A percentile compares a stretch with the other conserved stretches of the same genome.
phyloP scores from a whole-genome alignment of 2,329 filamentous ascomycete genomes.

The Penicillium sp. region DNA sequence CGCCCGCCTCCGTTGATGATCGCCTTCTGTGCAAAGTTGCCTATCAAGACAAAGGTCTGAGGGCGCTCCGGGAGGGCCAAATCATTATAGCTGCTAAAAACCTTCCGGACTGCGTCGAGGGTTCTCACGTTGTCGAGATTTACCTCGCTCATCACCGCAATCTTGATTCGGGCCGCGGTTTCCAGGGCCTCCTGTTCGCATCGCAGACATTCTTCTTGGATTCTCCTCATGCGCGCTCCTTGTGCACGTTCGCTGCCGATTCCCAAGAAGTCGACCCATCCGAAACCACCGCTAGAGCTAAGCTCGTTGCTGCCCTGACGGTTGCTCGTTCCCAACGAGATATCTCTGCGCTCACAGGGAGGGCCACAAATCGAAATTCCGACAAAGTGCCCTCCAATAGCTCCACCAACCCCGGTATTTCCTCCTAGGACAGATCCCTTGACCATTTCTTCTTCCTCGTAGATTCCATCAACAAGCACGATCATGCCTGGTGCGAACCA shows the following conservation, averaged over 20 bases:
- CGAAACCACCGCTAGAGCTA: constrained; percentile 73
- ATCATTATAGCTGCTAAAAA: constrained; percentile 71
- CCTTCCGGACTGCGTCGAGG: constrained; percentile 74
- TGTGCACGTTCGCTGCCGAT: constrained; percentile 84
- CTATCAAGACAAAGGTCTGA: constrained; percentile 76
- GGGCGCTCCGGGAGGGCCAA: constrained; percentile 66
- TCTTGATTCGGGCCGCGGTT: constrained; percentile 45
- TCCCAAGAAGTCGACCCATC: constrained; percentile 95
- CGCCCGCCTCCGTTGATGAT: constrained; percentile 64
- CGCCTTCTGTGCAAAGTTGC: constrained; percentile 70
- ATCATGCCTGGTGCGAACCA: constrained; percentile 98
- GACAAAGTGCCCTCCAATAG: constrained; percentile 87
- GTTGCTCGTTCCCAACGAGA: constrained; percentile 70
- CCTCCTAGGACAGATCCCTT: constrained; percentile 68
- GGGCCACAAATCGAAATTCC: constrained; percentile 89
- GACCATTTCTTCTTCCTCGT: constrained; percentile 81
- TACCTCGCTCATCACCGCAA: constrained; percentile 81
- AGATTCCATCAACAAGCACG: constrained; percentile 90
- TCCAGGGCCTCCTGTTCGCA: constrained; percentile 22
- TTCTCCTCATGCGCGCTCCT: constrained; percentile 75
- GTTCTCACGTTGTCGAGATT: constrained; percentile 82
- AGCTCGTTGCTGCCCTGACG: constrained; percentile 36
- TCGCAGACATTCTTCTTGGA: constrained; percentile 68
- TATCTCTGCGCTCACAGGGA: constrained; percentile 78
- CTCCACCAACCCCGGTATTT: constrained; percentile 79